Conservation (phyloP, 192 early-diverging fungal species). For the Gryganskiella cystojenkinii region DNA sequence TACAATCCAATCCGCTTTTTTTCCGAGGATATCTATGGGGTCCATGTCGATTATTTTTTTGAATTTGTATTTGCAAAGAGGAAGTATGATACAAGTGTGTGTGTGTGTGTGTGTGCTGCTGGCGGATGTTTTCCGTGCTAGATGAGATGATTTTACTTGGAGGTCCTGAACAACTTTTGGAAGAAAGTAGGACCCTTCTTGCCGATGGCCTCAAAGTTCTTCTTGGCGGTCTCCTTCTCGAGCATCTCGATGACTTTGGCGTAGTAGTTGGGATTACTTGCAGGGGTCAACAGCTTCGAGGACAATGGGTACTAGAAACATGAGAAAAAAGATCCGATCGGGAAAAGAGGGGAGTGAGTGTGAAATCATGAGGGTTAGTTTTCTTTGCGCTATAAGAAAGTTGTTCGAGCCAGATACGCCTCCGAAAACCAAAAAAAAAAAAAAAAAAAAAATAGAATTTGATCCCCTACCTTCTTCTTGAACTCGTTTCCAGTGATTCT, state of each 20-base stretch:
- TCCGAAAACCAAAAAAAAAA: too few relatives aligned
- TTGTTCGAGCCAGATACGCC: too few relatives aligned
- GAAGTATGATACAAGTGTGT: too few relatives aligned
- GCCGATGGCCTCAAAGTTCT: constrained; percentile 52
- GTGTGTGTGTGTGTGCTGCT: too few relatives aligned
- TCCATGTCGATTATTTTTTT: background rate
- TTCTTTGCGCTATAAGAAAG: too few relatives aligned
- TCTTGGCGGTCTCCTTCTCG: constrained; percentile 60
- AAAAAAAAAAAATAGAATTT: too few relatives aligned
- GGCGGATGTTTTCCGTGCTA: constrained; percentile 3
- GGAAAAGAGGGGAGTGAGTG: too few relatives aligned
- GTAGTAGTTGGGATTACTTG: constrained; percentile 68
- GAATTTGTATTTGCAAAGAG: too few relatives aligned
- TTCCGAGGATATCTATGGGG: too few relatives aligned
- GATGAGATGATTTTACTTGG: constrained; percentile 7
- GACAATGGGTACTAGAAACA: constrained; percentile 64
- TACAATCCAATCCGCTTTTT: too few relatives aligned
- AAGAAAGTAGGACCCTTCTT: constrained; percentile 52
- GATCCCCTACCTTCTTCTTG: constrained; percentile 59
- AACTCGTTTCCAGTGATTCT: constrained; percentile 61
- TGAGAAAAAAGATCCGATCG: too few relatives aligned
- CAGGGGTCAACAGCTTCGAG: constrained; percentile 61
- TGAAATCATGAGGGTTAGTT: too few relatives aligned
- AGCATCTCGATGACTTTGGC: constrained; percentile 58
- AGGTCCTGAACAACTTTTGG: constrained; percentile 45